Percentiles rank a stretch among this genome's conserved stretches.
phyloP scores from a whole-genome alignment of 257 asterid genomes.

The Nicotiana tabacum region DNA sequence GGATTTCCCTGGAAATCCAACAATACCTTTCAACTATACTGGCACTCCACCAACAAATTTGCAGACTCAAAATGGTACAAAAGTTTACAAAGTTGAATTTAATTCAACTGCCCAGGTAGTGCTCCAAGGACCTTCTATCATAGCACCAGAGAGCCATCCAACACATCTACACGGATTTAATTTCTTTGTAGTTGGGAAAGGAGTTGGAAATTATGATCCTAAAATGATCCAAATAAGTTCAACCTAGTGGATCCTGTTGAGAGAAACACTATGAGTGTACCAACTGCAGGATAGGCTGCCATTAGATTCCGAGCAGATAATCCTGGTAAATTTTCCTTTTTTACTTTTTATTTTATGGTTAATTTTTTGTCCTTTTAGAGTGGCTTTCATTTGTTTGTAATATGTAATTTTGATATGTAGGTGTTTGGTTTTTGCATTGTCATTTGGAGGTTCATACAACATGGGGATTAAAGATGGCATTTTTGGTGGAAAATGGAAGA shows the following conservation, averaged over 20 bases:
- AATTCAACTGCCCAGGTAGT: constrained; percentile 63
- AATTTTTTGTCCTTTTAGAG: neutral
- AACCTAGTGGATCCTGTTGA: constrained; percentile 71
- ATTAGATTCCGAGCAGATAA: constrained; percentile 68
- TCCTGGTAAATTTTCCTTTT: constrained; percentile 42
- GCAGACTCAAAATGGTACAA: constrained; percentile 61
- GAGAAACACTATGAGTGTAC: constrained; percentile 63
- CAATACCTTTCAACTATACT: constrained; percentile 51
- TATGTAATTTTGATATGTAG: constrained; percentile 27
- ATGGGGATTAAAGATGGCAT: constrained; percentile 84
- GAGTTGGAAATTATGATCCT: constrained; percentile 58
- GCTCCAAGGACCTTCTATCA: constrained; percentile 51
- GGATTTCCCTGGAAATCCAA: constrained; percentile 67
- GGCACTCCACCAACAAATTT: constrained; percentile 51
- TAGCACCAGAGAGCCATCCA: constrained; percentile 84
- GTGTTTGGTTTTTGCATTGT: constrained; percentile 74
- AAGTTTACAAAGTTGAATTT: constrained; percentile 42
- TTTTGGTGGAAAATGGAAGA: constrained; percentile 60
- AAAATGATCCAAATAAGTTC: constrained; percentile 43
- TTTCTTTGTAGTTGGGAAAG: constrained; percentile 55
- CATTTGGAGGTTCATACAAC: constrained; percentile 77
- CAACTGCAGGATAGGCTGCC: constrained; percentile 68
- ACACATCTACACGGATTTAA: constrained; percentile 64
- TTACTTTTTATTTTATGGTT: neutral
- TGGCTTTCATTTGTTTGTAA: neutral